A percentile compares a stretch with the other conserved stretches of the same genome.
phyloP scores from a whole-genome alignment of 176 grass and related monocot genomes.

The Phragmites australis region DNA sequence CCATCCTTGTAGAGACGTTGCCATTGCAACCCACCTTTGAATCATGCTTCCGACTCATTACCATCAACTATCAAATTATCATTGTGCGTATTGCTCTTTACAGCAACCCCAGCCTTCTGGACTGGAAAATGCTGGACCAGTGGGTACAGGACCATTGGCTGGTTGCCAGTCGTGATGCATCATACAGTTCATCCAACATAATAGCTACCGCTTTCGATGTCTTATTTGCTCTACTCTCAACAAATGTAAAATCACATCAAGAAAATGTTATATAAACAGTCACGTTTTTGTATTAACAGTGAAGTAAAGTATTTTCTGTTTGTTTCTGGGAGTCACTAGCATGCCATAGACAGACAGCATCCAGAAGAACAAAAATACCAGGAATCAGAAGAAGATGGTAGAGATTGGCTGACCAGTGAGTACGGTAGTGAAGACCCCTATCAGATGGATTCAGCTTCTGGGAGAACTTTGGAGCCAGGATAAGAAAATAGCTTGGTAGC shows the following conservation, averaged over 20 bases:
- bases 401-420: neutral
- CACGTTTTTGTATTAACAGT: neutral
- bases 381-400: slow-evolving; percentile 25
- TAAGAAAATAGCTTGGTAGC: slow-evolving; percentile 74
- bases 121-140: neutral
- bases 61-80: neutral
- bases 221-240: neutral
- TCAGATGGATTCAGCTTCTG: slow-evolving; percentile 39
- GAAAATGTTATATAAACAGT: too few relatives aligned
- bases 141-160: neutral
- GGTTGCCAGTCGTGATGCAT: neutral
- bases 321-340: neutral
- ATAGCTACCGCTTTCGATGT: neutral
- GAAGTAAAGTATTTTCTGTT: neutral
- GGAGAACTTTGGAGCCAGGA: slow-evolving; percentile 75
- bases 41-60: too few relatives aligned
- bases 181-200: neutral
- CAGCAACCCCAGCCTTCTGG: neutral
- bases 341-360: neutral
- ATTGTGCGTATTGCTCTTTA: neutral
- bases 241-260: neutral
- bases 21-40: too few relatives aligned
- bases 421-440: neutral
- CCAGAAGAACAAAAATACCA: neutral
- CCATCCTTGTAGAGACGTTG: too few relatives aligned